Evolutionary conservation across 148 eudicot genomes (phyloP).

Genomic region (Chenopodium berlandieri): DNA sequence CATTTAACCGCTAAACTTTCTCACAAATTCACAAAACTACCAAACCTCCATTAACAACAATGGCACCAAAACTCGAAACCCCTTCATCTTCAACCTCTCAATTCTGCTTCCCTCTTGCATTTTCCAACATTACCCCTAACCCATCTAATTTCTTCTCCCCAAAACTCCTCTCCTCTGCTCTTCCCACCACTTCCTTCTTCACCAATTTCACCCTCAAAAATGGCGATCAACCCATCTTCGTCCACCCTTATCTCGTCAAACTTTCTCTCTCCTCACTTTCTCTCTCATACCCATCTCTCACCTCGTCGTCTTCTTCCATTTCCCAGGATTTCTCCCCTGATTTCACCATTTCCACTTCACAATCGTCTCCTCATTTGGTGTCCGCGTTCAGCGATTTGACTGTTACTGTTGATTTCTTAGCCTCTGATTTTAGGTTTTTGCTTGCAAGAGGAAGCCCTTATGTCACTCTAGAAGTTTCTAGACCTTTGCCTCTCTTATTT

Average conservation of each 20-base stretch:
- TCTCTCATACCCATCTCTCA: conserved; percentile 61
- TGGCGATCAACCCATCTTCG: conserved; percentile 84
- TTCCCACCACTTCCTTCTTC: conserved; percentile 87
- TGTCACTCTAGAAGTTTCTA: conserved; percentile 51
- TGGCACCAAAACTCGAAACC: too few relatives aligned
- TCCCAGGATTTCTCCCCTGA: conserved; percentile 66
- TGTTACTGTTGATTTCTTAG: conserved; percentile 69
- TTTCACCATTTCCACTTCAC: conserved; percentile 49
- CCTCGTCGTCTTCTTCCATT: conserved; percentile 44
- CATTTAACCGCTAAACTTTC: too few relatives aligned
- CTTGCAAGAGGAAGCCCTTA: conserved; percentile 84
- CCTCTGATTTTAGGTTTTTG: conserved; percentile 51
- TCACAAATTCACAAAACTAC: too few relatives aligned
- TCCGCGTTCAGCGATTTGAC: conserved; percentile 62
- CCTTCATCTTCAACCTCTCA: too few relatives aligned
- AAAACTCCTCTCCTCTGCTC: conserved; percentile 48
- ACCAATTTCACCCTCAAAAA: conserved; percentile 78
- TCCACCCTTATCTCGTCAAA: conserved; percentile 72
- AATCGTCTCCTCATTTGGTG: conserved; percentile 18
- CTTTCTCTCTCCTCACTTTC: conserved; percentile 58
- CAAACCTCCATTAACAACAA: too few relatives aligned
- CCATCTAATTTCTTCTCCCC: conserved; percentile 71
- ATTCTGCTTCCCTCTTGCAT: conserved; percentile 41
- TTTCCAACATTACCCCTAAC: conserved; percentile 64
- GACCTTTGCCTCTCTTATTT: conserved; percentile 29